These are phyloP conservation scores for Penicillium sp. DNA, from an alignment of 2,329 filamentous ascomycete genomes.

Conservation along the genomic window DNA sequence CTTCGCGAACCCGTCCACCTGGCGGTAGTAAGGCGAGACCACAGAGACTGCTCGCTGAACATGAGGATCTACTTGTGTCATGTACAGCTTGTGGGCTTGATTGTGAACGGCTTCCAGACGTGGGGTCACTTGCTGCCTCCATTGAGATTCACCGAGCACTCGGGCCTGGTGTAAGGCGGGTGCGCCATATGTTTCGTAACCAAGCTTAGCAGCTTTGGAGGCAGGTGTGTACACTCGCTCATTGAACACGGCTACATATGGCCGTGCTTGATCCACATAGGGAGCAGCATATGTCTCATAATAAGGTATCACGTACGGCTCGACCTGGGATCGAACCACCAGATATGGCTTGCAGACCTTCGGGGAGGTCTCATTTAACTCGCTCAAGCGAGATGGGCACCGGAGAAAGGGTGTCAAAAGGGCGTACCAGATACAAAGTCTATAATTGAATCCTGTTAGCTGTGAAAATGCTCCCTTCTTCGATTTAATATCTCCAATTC, in stretches of 20 bases:
- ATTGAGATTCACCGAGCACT: slow-evolving; percentile 63
- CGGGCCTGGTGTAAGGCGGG: slow-evolving; percentile 65
- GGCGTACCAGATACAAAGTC: slow-evolving; percentile 78
- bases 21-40: slow-evolving; percentile 67
- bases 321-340: slow-evolving; percentile 57
- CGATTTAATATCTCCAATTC: no score
- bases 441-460: slow-evolving; percentile 31
- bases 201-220: slow-evolving; percentile 55
- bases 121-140: slow-evolving; percentile 72
- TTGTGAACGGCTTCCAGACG: slow-evolving; percentile 61
- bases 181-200: slow-evolving; percentile 64
- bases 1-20: slow-evolving; percentile 56
- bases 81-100: slow-evolving; percentile 60
- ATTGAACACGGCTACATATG: slow-evolving; percentile 60
- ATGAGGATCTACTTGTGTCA: slow-evolving; percentile 65
- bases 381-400: slow-evolving; percentile 66
- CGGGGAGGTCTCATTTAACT: slow-evolving; percentile 64
- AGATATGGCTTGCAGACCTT: slow-evolving; percentile 77
- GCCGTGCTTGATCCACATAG: slow-evolving; percentile 69
- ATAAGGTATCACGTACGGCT: slow-evolving; percentile 76
- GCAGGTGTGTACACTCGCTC: slow-evolving; percentile 62
- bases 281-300: slow-evolving; percentile 79
- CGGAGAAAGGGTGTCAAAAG: slow-evolving; percentile 74
- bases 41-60: slow-evolving; percentile 55
- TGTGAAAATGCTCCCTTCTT: not conserved